Evolutionary conservation across 1,284 basidiomycete genomes (phyloP), one percentile per base, ranked within the genome.

Genomic region (Takashimella tepidaria): DNA sequence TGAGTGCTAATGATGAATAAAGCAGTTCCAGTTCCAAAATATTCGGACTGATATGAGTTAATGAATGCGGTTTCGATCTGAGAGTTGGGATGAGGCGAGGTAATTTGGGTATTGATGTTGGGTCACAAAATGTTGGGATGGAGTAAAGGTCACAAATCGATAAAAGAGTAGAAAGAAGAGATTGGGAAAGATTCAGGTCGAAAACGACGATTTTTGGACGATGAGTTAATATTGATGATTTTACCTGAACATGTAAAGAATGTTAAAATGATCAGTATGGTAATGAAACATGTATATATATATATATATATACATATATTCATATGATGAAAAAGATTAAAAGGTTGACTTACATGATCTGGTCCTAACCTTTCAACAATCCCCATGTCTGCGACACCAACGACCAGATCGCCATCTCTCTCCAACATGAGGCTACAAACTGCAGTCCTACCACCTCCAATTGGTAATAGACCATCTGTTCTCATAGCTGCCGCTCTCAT

Each of bases 301-400:
- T n/a, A n/a, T n/a, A n/a, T n/a, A n/a, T n/a, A n/a, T n/a, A n/a
- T n/a, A n/a, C n/a, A n/a, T n/a, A n/a, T n/a, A n/a, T n/a, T n/a
- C n/a, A n/a, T n/a, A n/a, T n/a, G n/a, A n/a, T n/a, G n/a, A n/a
- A n/a, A n/a, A n/a, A n/a, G n/a, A n/a, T n/a, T n/a, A n/a, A n/a
- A n/a, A n/a, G n/a, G n/a, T n/a, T n/a, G n/a, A n/a, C n/a, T n/a
- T n/a, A n/a, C n/a, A n/a, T n/a, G n/a, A n/a, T n/a, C n/a, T n/a
- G n/a, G n/a, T n/a, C 77, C 69, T 43, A 90, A 68, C 1, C 74
- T 68, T 50, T 83, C 77, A 6, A 84, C 82, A 41, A 92, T 85
- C 41, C 79, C 82, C 89, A 98, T 97, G 71, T 97, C 93, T 4
- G 93, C 91, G 4, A 98, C 83, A 5, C 96, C 96, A 19, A 82